Evolutionary conservation across 164 flowering plant species (phyloP), one percentile per base, ranked within the genome.

Genomic region (Macadamia integrifolia): DNA sequence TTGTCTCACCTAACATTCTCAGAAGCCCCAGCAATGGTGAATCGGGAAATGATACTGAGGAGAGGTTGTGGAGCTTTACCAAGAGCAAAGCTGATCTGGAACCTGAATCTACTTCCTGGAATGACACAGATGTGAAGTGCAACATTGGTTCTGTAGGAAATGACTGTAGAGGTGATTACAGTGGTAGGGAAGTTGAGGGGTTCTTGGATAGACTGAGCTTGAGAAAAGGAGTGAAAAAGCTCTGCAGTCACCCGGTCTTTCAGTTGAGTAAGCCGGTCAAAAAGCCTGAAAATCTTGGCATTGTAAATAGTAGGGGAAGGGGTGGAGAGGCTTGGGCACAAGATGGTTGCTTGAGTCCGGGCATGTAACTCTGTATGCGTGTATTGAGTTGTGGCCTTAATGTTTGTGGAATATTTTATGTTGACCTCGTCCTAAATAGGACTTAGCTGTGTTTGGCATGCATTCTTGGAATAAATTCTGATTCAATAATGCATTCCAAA

Each of bases 231-330:
- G 83, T 88, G 75, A 81, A 76, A 75, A 87, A 77, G 73, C 82
- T 92, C 18, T 82, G 88, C 78, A 77, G 82, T 68, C 91, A 87
- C 74, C 84, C 90, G 7, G 86, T 88, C 60, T 86, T 86, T 77
- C 96, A 86, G 75, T 74, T 88, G 80, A 82, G 80, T 73, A 85
- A 83, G 66, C 67, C 83, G 1, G 72, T 71, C 8, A 87, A 82
- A 72, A 87, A 85, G 68, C 65, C 75, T 50, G 71, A 60, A 46
- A 79, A 66, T 18, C 62, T 78, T 65, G 86, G 83, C 44, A 70
- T 80, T 77, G 80, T 83, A 74, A 77, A 75, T 84, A 77, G 65
- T 61, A 69, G 76, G 46, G 80, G 59, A 67, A 3, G 50, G 13
- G 76, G 81, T 40, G 73, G 79, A 59, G 82, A 83, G 71, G 82